phyloP scores from a whole-genome alignment of 345 rosid species.

The Eucalyptus decipiens region DNA sequence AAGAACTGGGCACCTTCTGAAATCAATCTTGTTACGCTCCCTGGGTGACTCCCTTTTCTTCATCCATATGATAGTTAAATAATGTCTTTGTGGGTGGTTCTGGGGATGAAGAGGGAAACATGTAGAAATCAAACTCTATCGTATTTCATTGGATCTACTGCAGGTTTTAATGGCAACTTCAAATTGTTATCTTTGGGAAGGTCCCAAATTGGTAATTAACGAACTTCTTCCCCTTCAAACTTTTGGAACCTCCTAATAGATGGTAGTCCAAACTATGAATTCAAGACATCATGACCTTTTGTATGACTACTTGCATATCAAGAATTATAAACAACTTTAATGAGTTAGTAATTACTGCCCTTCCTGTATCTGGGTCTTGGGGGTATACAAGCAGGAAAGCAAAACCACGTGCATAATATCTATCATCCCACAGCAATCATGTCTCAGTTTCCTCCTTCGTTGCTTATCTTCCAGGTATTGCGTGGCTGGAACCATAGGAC shows the following conservation, averaged over 20 bases:
- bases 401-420: neutral
- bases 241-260: neutral
- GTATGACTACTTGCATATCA: neutral
- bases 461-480: constrained; percentile 44
- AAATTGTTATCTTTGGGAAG: neutral
- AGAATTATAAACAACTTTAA: neutral
- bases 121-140: neutral
- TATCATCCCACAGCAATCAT: neutral
- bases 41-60: constrained; percentile 47
- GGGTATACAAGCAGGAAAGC: neutral
- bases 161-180: neutral
- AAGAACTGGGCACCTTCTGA: constrained; percentile 94
- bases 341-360: neutral
- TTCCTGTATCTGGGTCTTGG: neutral
- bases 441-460: neutral
- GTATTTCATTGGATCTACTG: neutral
- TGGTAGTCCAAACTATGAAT: neutral
- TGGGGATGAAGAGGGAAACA: neutral
- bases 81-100: neutral
- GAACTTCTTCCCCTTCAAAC: neutral
- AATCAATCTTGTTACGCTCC: constrained; percentile 68
- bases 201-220: neutral
- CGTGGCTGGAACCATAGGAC: constrained; percentile 91
- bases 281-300: neutral
- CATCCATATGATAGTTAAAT: neutral